Base-by-base conservation (phyloP, 371 early-diverging fungal species). In the Amoeboaphelidium occidentale region DNA sequence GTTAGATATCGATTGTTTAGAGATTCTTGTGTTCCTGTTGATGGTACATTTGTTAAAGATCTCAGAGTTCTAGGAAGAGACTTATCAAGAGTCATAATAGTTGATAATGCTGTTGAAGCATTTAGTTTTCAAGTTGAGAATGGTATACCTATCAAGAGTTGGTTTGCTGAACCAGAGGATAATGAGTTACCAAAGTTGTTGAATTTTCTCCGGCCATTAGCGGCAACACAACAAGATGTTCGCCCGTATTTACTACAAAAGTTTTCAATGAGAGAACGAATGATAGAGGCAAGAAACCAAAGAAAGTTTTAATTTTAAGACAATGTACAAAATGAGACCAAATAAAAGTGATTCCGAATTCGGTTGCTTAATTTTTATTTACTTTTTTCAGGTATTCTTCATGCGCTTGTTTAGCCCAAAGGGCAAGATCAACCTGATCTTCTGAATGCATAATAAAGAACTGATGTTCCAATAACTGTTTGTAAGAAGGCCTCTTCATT, bases 11-110 rank as follows among this genome's bases (percentile, higher is more conserved):
- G 73, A 46, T 63, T 81, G 52, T 79, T 68, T 58, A 66, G 81
- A 6, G 73, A 77, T 39, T 66, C 66, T 23, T 81, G 80, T 49
- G 62, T 73, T 2, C 56, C 65, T 23, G 62, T 75, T 27, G 62
- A 65, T 51, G 75, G 74, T 24, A 78, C 68, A 50, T 81, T 74
- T 58, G 56, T 78, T 48, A 79, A 80, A 67, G 81, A 80, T 53
- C 53, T 80, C 51, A 51, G 63, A 2, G 63, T 70, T 21, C 59
- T 80, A 12, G 78, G 77, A 23, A 63, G 81, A 22, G 76, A 79
- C 53, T 52, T 78, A 52, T 42, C 64, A 17, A 66, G 66, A 51
- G 61, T 68, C 23, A 51, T 79, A 1, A 65, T 79, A 48, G 71
- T 78, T 1, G 80, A 80, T 53, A 80, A 78, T 48, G 66, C 75